Base-by-base conservation (phyloP, 148 eudicot species). In the Diospyros kaki region DNA sequence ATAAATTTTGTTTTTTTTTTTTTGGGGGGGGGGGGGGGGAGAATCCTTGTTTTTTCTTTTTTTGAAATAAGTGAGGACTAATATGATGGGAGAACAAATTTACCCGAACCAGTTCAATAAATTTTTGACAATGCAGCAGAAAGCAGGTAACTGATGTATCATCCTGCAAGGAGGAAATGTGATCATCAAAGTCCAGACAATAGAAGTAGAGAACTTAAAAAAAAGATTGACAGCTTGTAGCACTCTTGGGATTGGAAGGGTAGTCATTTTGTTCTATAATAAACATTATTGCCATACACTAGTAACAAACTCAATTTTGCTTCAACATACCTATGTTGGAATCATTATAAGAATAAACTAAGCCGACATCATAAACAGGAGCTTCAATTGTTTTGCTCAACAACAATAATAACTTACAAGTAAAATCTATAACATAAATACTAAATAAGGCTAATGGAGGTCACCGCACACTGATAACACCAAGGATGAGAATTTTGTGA, bases 51-150 rank as follows among this genome's bases (percentile, higher is more conserved):
- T 28, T 28, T 28, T 28, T 28, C 28, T 28, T 28, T 28, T 28
- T 28, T 28, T 28, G 28, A 28, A 28, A 28, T 28, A 28, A 28
- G 28, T 28, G 28, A 28, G 28, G 28, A 28, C 28, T 28, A 28
- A 28, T 28, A 40, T 56, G 74, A 65, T 43, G 73, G 61, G 76
- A 72, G 52, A 64, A 44, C 17, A 48, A 40, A 60, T 72, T 85
- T 89, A 92, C 98, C 96, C 97, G 89, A 70, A 95, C 87, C 73
- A 95, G 85, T 80, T 95, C 98, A 68, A 95, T 89, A 75, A 90
- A 95, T 72, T 92, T 89, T 68, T 95, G 98, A 82, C 89, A 95
- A 75, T 92, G 96, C 77, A 95, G 94, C 74, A 95, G 84, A 81
- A 92, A 92, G 81, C 91, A 92, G 56, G 88, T 79, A 71, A 91